phyloP scores from a whole-genome alignment of 306 rosid genomes.

The Dalbergia cultrata region DNA sequence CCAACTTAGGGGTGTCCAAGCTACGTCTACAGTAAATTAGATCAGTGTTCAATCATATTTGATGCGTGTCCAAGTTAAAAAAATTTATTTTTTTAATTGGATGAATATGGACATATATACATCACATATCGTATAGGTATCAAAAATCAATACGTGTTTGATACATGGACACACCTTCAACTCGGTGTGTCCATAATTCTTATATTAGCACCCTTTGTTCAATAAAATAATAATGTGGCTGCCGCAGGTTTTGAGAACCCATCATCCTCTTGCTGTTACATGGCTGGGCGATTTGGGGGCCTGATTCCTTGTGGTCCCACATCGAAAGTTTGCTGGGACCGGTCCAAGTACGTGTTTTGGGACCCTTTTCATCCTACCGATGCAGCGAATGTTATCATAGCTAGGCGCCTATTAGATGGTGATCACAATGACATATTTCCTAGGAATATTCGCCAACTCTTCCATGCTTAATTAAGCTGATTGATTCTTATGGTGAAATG shows the following conservation, averaged over 20 bases:
- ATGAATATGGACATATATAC: too few species aligned
- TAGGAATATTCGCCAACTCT: constrained; percentile 56
- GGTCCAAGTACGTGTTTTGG: constrained; percentile 76
- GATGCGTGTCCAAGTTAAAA: too few species aligned
- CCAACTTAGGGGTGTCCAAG: too few species aligned
- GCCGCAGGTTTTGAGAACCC: constrained; percentile 65
- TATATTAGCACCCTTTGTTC: background rate
- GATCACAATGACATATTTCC: constrained; percentile 58
- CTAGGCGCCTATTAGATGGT: constrained; percentile 62
- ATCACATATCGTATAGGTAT: too few species aligned
- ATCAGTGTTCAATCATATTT: too few species aligned
- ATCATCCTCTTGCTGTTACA: constrained; percentile 60
- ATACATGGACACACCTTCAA: too few species aligned
- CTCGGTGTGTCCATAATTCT: too few species aligned
- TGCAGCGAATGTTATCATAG: constrained; percentile 65
- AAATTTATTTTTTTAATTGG: too few species aligned
- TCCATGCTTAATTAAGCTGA: constrained; percentile 32
- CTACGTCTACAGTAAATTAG: too few species aligned
- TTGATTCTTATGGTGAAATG: background rate
- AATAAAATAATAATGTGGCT: background rate
- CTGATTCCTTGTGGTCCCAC: constrained; percentile 62
- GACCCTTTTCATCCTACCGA: constrained; percentile 76
- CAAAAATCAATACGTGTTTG: too few species aligned
- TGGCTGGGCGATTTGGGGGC: constrained; percentile 72
- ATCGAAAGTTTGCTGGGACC: constrained; percentile 58